These are phyloP conservation scores for Rosa lucieae DNA, from an alignment of 306 rosid species.

Conservation along the genomic window DNA sequence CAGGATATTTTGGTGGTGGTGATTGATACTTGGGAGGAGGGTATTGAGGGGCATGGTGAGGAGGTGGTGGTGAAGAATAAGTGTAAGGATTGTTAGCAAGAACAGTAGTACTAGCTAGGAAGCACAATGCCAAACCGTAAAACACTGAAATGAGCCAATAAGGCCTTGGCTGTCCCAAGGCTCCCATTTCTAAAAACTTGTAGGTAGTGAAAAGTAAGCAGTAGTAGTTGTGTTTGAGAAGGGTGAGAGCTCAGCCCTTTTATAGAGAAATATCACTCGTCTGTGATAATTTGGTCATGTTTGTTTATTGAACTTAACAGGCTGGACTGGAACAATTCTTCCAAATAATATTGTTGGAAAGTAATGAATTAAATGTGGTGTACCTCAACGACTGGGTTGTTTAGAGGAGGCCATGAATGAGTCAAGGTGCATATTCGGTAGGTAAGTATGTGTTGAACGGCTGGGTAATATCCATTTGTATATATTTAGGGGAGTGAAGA, in stretches of 20 bases:
- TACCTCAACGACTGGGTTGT: neutral
- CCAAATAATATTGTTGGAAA: neutral
- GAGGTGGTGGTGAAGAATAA: slow-evolving; percentile 2
- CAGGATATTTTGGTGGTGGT: neutral
- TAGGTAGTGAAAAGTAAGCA: neutral
- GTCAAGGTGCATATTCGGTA: neutral
- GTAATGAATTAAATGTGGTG: neutral
- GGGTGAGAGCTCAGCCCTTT: neutral
- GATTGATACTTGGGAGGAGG: neutral
- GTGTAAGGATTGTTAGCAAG: neutral
- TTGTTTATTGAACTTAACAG: neutral
- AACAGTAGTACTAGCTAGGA: neutral
- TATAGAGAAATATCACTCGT: neutral
- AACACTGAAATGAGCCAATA: neutral
- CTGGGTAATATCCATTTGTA: too few species aligned
- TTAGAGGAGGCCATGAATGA: neutral
- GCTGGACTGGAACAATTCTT: neutral
- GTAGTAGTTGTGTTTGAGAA: neutral
- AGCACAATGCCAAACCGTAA: neutral
- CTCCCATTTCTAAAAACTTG: neutral
- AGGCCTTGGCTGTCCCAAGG: neutral
- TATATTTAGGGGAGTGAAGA: too few species aligned
- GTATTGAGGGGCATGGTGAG: neutral
- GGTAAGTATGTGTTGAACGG: neutral
- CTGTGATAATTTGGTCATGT: neutral